Conservation (phyloP, 129 eudicot genomes). For the Tanacetum coccineum region DNA sequence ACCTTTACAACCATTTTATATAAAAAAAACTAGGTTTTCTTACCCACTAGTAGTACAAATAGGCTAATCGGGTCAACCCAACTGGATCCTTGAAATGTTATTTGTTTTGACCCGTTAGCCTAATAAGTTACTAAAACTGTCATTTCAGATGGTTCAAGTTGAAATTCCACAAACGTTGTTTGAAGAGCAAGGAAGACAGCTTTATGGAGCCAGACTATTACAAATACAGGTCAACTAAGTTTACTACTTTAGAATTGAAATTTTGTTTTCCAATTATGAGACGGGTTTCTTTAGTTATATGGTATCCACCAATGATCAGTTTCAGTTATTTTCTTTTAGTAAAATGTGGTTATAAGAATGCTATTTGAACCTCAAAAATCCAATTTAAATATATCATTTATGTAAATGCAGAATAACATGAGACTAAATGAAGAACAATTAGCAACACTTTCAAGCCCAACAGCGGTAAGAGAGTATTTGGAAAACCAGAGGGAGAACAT, state of each 20-base stretch:
- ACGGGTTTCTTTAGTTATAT: neutral
- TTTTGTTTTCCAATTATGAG: neutral
- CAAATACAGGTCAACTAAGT: conserved; percentile 69
- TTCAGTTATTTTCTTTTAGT: neutral
- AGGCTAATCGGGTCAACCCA: neutral
- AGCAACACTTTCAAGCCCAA: conserved; percentile 72
- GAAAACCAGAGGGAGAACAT: conserved; percentile 78
- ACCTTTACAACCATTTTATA: neutral
- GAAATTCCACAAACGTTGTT: conserved; percentile 83
- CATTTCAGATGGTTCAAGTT: conserved; percentile 78
- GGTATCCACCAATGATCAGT: neutral
- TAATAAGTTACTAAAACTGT: conserved; percentile 7
- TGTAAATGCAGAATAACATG: conserved; percentile 50
- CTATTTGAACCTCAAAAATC: conserved; percentile 18
- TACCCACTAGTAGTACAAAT: no score
- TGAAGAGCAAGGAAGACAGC: conserved; percentile 96
- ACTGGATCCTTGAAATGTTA: neutral
- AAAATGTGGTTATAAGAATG: conserved; percentile 10
- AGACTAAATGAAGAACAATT: conserved; percentile 75
- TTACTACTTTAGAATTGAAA: neutral
- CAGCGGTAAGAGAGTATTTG: conserved; percentile 72
- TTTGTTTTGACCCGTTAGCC: neutral
- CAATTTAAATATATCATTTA: conserved; percentile 1
- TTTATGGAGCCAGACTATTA: conserved; percentile 78
- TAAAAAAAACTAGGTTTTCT: neutral